These are phyloP conservation scores for Naganishia cerealis DNA, from an alignment of 1,284 basidiomycete species.

Conservation along the genomic window DNA sequence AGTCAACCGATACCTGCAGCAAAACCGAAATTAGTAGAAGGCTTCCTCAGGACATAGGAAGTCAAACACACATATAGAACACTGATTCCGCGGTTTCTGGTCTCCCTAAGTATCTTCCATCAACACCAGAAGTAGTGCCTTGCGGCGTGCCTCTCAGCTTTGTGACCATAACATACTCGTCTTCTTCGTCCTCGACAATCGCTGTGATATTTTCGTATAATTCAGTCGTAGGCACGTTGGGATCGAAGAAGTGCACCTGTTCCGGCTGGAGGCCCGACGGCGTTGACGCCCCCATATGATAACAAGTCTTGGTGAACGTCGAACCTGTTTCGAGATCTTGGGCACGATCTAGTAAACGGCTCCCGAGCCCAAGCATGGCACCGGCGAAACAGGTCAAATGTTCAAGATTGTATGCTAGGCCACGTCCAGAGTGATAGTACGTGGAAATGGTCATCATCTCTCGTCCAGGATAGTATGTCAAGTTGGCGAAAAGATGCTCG, in stretches of 20 bases:
- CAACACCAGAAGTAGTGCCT: slow-evolving; percentile 41
- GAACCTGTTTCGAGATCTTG: slow-evolving; percentile 51
- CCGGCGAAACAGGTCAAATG: slow-evolving; percentile 58
- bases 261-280: slow-evolving; percentile 55
- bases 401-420: slow-evolving; percentile 24
- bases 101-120: slow-evolving; percentile 52
- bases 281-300: slow-evolving; percentile 42
- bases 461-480: slow-evolving; percentile 51
- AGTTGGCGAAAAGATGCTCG: slow-evolving; percentile 53
- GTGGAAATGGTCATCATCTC: slow-evolving; percentile 44
- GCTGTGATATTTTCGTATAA: slow-evolving; percentile 43
- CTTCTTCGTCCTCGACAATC: slow-evolving; percentile 39
- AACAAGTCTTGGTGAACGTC: slow-evolving; percentile 9
- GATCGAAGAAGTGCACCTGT: slow-evolving; percentile 47
- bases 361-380: slow-evolving; percentile 60
- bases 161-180: slow-evolving; percentile 44
- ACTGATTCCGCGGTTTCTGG: slow-evolving; percentile 63
- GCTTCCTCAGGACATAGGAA: too few species aligned
- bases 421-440: slow-evolving; percentile 1
- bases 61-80: slow-evolving; percentile 53
- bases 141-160: slow-evolving; percentile 46
- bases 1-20: slow-evolving; percentile 58
- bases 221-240: slow-evolving; percentile 36
- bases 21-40: not conserved
- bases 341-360: slow-evolving; percentile 54